Percentiles rank a stretch among this genome's conserved stretches.
Conservation (phyloP, 2,329 filamentous ascomycete species). For the Trichophyton benhamiae region DNA sequence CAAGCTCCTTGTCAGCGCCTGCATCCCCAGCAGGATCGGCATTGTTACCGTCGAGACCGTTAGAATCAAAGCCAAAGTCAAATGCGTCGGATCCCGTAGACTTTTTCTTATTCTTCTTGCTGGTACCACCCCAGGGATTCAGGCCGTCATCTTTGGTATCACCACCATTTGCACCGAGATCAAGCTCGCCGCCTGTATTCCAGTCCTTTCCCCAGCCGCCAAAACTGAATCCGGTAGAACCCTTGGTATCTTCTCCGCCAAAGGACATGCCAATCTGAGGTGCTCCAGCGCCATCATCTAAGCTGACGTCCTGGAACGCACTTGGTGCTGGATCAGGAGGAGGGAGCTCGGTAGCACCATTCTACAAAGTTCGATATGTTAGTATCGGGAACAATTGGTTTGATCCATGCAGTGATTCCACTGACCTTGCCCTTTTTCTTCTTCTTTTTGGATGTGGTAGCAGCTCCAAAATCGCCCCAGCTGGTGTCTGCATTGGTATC, state of each 20-base stretch:
- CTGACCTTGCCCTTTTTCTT: conserved; percentile 37
- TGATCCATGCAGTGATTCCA: background rate
- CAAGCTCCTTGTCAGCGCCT: background rate
- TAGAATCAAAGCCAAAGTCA: background rate
- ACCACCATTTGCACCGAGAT: background rate
- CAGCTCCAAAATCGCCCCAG: conserved; percentile 41
- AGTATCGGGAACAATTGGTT: background rate
- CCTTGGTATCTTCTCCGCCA: conserved; percentile 34
- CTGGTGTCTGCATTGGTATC: conserved; percentile 29
- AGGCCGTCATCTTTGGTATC: background rate
- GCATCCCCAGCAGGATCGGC: background rate
- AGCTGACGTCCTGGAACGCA: conserved; percentile 56
- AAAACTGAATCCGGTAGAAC: conserved; percentile 40
- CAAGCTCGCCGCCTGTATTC: conserved; percentile 31
- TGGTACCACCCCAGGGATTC: conserved; percentile 27
- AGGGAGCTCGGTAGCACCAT: conserved; percentile 18
- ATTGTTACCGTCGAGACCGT: background rate
- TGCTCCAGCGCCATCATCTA: conserved; percentile 42
- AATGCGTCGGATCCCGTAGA: background rate
- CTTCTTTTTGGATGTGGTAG: conserved; percentile 40
- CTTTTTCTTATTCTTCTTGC: conserved; percentile 20
- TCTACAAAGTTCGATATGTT: background rate
- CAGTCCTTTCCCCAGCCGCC: conserved; percentile 51
- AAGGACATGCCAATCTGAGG: conserved; percentile 47
- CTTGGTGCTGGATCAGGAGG: conserved; percentile 31